Percentiles rank a stretch among this genome's conserved stretches.
Evolutionary conservation across 2,329 filamentous ascomycete species (phyloP).

Genomic region (Onygenales sp.): DNA sequence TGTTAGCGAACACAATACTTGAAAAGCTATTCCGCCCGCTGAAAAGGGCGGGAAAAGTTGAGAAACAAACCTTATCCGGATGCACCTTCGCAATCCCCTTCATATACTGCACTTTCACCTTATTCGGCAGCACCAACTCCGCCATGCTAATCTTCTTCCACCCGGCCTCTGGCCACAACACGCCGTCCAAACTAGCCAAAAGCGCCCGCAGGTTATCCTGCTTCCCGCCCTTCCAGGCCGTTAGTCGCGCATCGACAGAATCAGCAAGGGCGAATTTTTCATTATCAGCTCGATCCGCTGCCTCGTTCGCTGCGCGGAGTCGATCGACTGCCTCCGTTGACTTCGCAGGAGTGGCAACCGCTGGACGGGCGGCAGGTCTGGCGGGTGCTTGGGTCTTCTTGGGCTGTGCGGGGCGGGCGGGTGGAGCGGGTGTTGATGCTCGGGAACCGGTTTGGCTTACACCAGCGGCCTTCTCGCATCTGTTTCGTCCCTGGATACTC

Average conservation of each 20-base stretch:
- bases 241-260: conserved; percentile 68
- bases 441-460: conserved; percentile 46
- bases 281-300: conserved; percentile 76
- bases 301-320: conserved; percentile 73
- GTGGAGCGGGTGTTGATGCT: conserved; percentile 29
- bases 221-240: conserved; percentile 81
- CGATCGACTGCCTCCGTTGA: conserved; percentile 69
- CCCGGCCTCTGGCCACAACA: conserved; percentile 83
- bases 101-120: conserved; percentile 98
- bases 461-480: conserved; percentile 80
- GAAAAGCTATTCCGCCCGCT: not conserved
- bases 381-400: conserved; percentile 18
- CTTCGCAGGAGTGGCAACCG: conserved; percentile 32
- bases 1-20: conserved; percentile 6
- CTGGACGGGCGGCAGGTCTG: conserved; percentile 32
- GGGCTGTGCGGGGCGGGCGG: conserved; percentile 21
- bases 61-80: conserved; percentile 78
- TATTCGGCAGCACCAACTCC: conserved; percentile 83
- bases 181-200: conserved; percentile 73
- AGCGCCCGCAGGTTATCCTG: conserved; percentile 84
- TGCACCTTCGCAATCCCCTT: conserved; percentile 98
- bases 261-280: conserved; percentile 88
- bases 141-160: conserved; percentile 97
- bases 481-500: conserved; percentile 73
- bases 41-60: not conserved